Evolutionary conservation across 257 asterid genomes (phyloP), one percentile per base, ranked within the genome.

Genomic region (Solanum neorickii): DNA sequence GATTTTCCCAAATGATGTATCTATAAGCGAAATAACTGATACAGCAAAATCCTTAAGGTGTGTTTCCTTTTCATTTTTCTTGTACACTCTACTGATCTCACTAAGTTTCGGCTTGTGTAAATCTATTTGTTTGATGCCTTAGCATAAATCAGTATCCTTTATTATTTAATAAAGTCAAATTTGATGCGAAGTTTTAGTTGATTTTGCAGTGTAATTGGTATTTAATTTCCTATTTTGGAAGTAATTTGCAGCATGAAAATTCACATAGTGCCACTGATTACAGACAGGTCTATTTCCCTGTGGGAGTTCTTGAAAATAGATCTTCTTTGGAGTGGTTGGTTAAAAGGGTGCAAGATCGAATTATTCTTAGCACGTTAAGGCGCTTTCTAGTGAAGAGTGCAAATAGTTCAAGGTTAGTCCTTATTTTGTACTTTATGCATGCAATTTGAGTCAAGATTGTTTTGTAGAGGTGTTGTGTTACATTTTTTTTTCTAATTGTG

Each of bases 1-100:
- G 98, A 95, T 96, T 86, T 94, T 94, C 90, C 99, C 98, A 13
- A 91, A 94, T 92, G 98, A 96, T 87, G 95, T 94, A 83, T 91
- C 92, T 89, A 91, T 94, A 60, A 93, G 93, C 62, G 99, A 96
- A 83, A 89, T 93, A 83, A 65, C 92, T 86, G 95, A 94, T 84
- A 90, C 95, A 72, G 90, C 97, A 49, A 95, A 93, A 82, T 90
- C 93, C 84, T 90, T 90, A 91, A 94, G 99, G 98, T 96, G 25
- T 39, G 82, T 86, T 68, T 66, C 68, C 83, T 31, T 88, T 44
- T n/a, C 72, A 49, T 29, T 62, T 88, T 65, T 88, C 75, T 82
- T 66, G 56, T 29, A 49, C 69, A 82, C 74, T 75, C 76, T 83
- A 87, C 60, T 85, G 84, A 47, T 82, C 21, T 78, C 35, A 11